These are phyloP conservation scores for Asterionellopsis glacialis DNA, from an alignment of 108 stramenopile genomes.

Conservation along the genomic window DNA sequence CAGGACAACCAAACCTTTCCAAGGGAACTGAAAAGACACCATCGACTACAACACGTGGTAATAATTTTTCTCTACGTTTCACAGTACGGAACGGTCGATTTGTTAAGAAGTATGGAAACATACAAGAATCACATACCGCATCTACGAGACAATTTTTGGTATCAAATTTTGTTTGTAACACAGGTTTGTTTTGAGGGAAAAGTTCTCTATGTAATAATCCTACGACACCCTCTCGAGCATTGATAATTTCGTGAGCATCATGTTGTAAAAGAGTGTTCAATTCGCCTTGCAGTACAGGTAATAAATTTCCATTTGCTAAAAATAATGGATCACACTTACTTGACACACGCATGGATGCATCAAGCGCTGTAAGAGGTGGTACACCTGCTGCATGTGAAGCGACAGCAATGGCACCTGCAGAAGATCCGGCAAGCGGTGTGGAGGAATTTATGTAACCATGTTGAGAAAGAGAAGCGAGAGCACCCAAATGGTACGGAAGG, in stretches of 20 bases:
- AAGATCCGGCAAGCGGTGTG: constrained; percentile 51
- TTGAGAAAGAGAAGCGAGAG: constrained; percentile 34
- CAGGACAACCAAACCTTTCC: constrained; percentile 74
- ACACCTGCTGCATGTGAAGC: constrained; percentile 45
- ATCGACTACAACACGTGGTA: constrained; percentile 69
- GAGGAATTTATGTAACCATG: constrained; percentile 26
- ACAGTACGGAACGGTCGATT: constrained; percentile 46
- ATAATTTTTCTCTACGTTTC: constrained; percentile 8
- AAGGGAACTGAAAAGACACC: constrained; percentile 72
- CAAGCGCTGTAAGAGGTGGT: constrained; percentile 13
- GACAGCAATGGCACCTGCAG: constrained; percentile 72
- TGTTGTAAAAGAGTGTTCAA: constrained; percentile 36
- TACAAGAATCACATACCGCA: constrained; percentile 57
- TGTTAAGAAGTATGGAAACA: constrained; percentile 79
- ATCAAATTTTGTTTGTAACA: constrained; percentile 53
- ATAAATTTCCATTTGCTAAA: constrained; percentile 43
- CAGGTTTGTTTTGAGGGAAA: constrained; percentile 46
- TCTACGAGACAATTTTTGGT: constrained; percentile 54
- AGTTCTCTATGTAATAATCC: constrained; percentile 65
- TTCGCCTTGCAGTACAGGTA: constrained; percentile 45
- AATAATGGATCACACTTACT: constrained; percentile 12
- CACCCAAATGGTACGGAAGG: constrained; percentile 73
- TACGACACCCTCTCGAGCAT: constrained; percentile 41
- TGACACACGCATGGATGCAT: constrained; percentile 37
- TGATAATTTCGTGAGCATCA: constrained; percentile 39